Conservation (phyloP, 1,284 basidiomycete genomes). For the Rhodotorula sp. region DNA sequence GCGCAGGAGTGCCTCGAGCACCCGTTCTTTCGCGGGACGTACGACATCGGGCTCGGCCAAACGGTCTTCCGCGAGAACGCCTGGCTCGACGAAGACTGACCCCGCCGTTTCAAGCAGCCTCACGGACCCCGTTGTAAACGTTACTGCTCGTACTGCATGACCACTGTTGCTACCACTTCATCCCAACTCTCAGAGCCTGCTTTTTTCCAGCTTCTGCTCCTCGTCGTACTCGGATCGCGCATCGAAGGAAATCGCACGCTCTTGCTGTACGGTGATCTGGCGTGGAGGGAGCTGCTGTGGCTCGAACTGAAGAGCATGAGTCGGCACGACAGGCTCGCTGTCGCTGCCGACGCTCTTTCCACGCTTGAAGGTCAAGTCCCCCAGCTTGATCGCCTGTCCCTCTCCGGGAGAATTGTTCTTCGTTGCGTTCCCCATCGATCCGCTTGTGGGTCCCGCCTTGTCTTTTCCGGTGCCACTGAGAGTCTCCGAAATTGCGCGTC, state of each 20-base stretch:
- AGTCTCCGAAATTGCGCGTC: constrained; percentile 1
- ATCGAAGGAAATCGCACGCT: constrained; percentile 2
- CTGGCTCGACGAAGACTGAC: not conserved
- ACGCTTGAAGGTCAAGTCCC: not conserved
- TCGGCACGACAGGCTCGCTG: no score
- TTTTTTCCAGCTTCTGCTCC: not conserved
- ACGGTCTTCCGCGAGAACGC: constrained; percentile 13
- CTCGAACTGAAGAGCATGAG: not conserved
- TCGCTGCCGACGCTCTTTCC: no score
- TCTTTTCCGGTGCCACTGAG: not conserved
- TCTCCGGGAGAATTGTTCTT: not conserved
- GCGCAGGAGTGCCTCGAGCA: constrained; percentile 73
- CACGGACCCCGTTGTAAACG: no score
- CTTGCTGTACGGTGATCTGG: not conserved
- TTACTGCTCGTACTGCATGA: not conserved
- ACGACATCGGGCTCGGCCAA: constrained; percentile 32
- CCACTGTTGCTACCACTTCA: not conserved
- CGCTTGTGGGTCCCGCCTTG: not conserved
- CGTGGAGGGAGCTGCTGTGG: not conserved
- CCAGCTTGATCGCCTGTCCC: not conserved
- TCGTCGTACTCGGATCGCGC: not conserved
- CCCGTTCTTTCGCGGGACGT: constrained; percentile 59
- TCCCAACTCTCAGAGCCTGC: not conserved
- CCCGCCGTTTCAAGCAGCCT: no score
- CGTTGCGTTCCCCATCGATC: not conserved